phyloP scores from a whole-genome alignment of 140 eudicot genomes.

The Senecio squalidus region DNA sequence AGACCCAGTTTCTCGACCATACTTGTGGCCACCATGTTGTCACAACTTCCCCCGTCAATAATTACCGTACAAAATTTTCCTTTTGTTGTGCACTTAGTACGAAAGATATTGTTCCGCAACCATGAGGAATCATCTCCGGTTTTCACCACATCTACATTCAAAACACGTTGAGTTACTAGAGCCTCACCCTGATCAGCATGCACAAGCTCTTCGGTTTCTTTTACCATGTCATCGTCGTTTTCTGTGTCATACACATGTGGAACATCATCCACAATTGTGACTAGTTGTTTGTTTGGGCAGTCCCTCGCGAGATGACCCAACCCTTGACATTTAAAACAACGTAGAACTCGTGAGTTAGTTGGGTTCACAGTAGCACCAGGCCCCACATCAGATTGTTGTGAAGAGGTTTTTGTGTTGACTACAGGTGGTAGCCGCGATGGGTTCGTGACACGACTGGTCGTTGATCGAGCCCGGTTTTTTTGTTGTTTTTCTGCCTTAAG shows the following conservation, averaged over 20 bases:
- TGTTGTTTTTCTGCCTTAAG: neutral
- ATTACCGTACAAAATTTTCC: neutral
- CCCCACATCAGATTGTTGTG: neutral
- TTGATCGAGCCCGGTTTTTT: neutral
- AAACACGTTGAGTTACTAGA: neutral
- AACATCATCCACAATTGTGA: neutral
- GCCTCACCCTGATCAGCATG: conserved; percentile 1
- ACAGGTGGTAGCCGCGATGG: neutral
- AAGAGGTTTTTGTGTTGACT: neutral
- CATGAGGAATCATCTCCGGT: neutral
- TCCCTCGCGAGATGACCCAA: neutral
- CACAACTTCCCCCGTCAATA: no score
- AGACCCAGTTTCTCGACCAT: neutral
- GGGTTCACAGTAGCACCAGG: neutral
- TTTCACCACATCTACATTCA: neutral
- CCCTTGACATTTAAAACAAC: conserved; percentile 8
- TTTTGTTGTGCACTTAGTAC: no score
- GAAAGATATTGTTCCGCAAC: no score
- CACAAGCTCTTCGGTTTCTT: neutral
- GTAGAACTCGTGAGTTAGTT: neutral
- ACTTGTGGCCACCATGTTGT: neutral
- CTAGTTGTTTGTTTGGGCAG: conserved; percentile 3
- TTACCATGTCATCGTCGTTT: neutral
- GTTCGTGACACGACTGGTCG: neutral
- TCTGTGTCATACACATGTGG: neutral